A percentile compares a stretch with the other conserved stretches of the same genome.
Evolutionary conservation across 495 filamentous ascomycete species (phyloP).

Genomic region (Penicillium angulare): DNA sequence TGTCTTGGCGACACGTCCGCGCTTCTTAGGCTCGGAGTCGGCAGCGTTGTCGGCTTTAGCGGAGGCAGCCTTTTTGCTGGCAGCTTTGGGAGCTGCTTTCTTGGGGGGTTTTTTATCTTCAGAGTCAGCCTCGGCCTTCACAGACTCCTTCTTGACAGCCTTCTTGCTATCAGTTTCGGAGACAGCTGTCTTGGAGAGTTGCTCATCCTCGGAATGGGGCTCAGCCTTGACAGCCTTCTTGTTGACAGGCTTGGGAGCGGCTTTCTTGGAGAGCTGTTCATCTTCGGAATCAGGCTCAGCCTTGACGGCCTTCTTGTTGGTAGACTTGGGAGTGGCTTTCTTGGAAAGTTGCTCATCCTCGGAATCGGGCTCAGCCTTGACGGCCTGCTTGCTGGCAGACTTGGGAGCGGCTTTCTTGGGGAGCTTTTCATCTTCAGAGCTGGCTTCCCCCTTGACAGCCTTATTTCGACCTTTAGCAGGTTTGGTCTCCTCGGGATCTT

Average conservation of each 20-base stretch:
- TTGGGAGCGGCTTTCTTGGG: conserved; percentile 24
- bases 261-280: neutral
- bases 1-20: conserved; percentile 36
- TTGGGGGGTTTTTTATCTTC: no score
- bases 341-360: neutral
- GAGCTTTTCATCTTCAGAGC: conserved; percentile 15
- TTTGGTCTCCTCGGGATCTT: conserved; percentile 5
- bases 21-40: conserved; percentile 7
- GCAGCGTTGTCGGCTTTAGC: neutral
- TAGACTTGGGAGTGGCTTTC: neutral
- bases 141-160: no score
- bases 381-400: conserved; percentile 14
- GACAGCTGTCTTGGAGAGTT: no score
- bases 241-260: conserved; percentile 12
- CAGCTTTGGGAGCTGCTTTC: no score
- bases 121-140: conserved; percentile 2
- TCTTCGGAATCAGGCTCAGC: conserved; percentile 6
- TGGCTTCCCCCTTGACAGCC: conserved; percentile 13
- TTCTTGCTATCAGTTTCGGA: no score
- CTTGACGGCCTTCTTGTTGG: conserved; percentile 32
- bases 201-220: no score
- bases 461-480: conserved; percentile 15
- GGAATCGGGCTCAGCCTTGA: conserved; percentile 5
- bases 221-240: conserved; percentile 16
- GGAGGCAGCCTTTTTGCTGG: no score